Base-by-base conservation (phyloP, 306 rosid genomes). In the Rosa lucieae region DNA sequence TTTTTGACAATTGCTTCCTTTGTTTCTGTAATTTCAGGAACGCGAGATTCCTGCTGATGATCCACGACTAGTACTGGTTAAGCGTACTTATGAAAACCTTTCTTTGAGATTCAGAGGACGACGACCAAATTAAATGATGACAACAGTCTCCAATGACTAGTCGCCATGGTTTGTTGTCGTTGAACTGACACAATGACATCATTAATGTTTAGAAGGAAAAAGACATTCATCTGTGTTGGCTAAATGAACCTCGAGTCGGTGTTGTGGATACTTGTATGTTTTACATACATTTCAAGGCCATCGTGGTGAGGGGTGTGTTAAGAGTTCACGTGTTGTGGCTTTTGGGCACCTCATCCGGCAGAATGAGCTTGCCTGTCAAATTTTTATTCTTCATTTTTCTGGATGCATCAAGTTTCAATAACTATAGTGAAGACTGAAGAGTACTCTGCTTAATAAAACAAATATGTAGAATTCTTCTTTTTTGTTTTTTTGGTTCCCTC, bases 11-110 rank as follows among this genome's bases (percentile, higher is more conserved):
- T 3, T 75, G 47, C 48, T 75, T 59, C 11, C 61, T 29, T 1
- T 76, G 71, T 47, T 18, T 18, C 67, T 65, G 44, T 21, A 73
- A 82, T 67, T 87, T 78, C 87, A 95, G 99, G 85, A 78, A 8
- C 94, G 97, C 1, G 87, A 91, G 80, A 87, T 95, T 68, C 99
- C 99, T 23, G 88, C 77, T 76, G 93, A 93, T 58, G 99, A 95
- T 85, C 92, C 96, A 29, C 87, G 99, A 70, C 91, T 93, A n/a
- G 0, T 84, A 32, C 67, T 75, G 69, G 99, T 93, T 52, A 55
- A 88, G 65, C 79, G 56, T 77, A 85, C 56, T 46, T 84, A 79
- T 3, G 77, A 89, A 23, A 87, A 84, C 47, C 79, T 86, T 53
- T 80, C 82, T 1, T 0, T 0, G 32, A 94, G 94, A 82, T 78